Conservation (phyloP, 2,329 filamentous ascomycete species). For the Lasiodiplodia gonubiensis region DNA sequence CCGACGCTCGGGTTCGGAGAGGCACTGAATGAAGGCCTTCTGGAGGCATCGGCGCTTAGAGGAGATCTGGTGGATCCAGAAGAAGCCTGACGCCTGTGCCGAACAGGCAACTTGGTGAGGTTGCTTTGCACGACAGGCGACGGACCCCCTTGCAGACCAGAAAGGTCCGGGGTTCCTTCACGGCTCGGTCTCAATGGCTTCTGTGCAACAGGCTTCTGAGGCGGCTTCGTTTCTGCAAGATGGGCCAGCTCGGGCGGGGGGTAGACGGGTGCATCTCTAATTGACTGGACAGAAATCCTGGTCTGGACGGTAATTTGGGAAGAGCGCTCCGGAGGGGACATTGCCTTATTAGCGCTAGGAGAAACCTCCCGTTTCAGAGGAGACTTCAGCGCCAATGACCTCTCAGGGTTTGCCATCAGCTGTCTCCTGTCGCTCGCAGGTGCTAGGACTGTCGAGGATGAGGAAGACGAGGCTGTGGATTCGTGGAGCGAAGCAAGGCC, state of each 20-base stretch:
- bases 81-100: slow-evolving; percentile 59
- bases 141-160: slow-evolving; percentile 49
- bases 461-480: slow-evolving; percentile 74
- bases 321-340: slow-evolving; percentile 37
- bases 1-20: slow-evolving; percentile 44
- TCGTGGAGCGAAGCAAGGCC: slow-evolving; percentile 71
- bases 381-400: slow-evolving; percentile 45
- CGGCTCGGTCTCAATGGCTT: slow-evolving; percentile 53
- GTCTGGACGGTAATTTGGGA: slow-evolving; percentile 45
- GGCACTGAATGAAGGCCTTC: slow-evolving; percentile 26
- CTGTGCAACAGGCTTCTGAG: slow-evolving; percentile 46
- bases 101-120: slow-evolving; percentile 52
- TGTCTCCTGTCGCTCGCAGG: slow-evolving; percentile 21
- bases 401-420: slow-evolving; percentile 22
- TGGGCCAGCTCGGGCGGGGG: slow-evolving; percentile 51
- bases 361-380: slow-evolving; percentile 33
- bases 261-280: slow-evolving; percentile 33
- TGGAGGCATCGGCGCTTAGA: slow-evolving; percentile 8
- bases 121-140: slow-evolving; percentile 64
- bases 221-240: slow-evolving; percentile 67
- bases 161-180: slow-evolving; percentile 53
- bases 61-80: slow-evolving; percentile 36
- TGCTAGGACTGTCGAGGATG: slow-evolving; percentile 68
- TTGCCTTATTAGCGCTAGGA: slow-evolving; percentile 34
- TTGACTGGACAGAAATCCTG: slow-evolving; percentile 23